Evolutionary conservation across 2,329 filamentous ascomycete species (phyloP), one percentile per base, ranked within the genome.

Genomic region (Knufia petricola): DNA sequence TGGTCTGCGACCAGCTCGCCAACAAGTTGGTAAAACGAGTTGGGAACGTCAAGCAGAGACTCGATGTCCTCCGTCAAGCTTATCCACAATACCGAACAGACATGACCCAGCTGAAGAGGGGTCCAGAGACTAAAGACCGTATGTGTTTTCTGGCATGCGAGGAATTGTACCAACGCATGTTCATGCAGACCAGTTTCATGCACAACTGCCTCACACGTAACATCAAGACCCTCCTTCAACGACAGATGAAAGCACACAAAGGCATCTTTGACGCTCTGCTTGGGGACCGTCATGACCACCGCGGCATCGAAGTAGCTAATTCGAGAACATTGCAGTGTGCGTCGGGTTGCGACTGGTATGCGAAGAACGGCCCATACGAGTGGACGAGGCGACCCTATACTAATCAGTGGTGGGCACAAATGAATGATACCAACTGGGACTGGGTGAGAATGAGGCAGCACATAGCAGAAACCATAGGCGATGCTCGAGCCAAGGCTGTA

Each of bases 381-480:
- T 47, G 44, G 44, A 28, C 17, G 9, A 39, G 20, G 21, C 21
- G 31, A 30, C 44, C 44, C 9, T 47, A 47, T 28, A 30, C 32
- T 10, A 38, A 39, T n/a, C 17, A 21, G 36, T 47, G 44, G 44
- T 30, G 34, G 44, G n/a, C 26, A 7, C 32, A 38, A 15, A 38
- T 47, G 44, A 47, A 47, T 20, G 17, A 39, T 19, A 39, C 34
- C 8, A 12, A 47, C 21, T 47, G 44, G 44, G 32, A 47, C 21
- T 47, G 44, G 44, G 23, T 47, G 10, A 13, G 21, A 7, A 32
- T 47, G 23, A 37, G 44, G 39, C 19, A 47, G 21, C 44, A 47
- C 19, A 47, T 47, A 19, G 15, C 13, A 6, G 8, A 47, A 9
- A 28, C 23, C 20, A 47, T 39, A 7, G 34, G 3, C n/a, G 20